Evolutionary conservation across 371 early-diverging fungal genomes (phyloP).

Genomic region (Parasitella parasitica): DNA sequence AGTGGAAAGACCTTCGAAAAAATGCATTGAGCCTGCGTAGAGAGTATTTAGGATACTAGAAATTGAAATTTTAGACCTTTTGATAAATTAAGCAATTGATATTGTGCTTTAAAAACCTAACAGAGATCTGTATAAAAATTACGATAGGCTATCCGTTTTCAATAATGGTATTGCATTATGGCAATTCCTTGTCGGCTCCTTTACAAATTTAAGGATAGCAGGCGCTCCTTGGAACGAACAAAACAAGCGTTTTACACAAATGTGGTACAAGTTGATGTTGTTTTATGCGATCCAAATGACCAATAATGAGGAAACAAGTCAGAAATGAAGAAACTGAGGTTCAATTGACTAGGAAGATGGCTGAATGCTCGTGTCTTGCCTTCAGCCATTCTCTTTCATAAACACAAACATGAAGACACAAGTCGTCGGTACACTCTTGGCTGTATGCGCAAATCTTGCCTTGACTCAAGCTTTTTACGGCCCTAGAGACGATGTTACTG

Average conservation of each 20-base stretch:
- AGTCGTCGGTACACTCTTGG: conserved; percentile 9
- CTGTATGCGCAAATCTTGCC: conserved; percentile 17
- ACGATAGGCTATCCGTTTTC: no score
- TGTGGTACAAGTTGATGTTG: not conserved
- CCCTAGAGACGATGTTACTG: conserved; percentile 56
- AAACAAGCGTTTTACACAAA: no score
- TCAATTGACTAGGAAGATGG: not conserved
- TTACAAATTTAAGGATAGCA: no score
- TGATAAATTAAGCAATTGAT: not conserved
- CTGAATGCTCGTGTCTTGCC: not conserved
- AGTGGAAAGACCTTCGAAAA: conserved; percentile 29
- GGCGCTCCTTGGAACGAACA: no score
- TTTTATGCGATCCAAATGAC: not conserved
- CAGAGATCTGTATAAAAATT: no score
- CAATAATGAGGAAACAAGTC: not conserved
- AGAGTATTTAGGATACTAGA: conserved; percentile 39
- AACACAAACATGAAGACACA: conserved; percentile 13
- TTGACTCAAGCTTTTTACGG: conserved; percentile 49
- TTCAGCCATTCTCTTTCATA: not conserved
- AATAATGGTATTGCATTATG: no score
- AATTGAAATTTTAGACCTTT: not conserved
- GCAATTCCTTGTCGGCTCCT: no score
- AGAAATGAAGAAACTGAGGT: not conserved
- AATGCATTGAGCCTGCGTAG: conserved; percentile 23
- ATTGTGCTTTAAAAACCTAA: no score